Evolutionary conservation across 345 rosid species (phyloP).

Genomic region (Eucalyptus decipiens): DNA sequence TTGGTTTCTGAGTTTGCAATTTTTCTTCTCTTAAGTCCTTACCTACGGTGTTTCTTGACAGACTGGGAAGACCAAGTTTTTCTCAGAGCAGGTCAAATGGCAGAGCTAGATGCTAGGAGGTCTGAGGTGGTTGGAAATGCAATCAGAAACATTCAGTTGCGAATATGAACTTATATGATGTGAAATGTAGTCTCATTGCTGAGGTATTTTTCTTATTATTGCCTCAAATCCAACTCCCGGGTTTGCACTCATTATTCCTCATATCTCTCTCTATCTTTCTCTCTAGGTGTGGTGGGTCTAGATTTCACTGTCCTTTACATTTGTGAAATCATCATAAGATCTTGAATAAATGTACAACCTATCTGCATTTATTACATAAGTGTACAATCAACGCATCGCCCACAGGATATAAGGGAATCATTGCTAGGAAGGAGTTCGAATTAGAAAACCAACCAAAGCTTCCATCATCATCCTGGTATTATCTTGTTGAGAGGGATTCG

Average conservation of each 20-base stretch:
- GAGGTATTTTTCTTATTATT: slow-evolving; percentile 34
- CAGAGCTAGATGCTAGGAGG: slow-evolving; percentile 89
- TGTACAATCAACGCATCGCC: no score
- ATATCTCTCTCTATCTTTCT: no score
- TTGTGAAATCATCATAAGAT: neutral
- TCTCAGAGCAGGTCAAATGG: slow-evolving; percentile 98
- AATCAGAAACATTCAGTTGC: slow-evolving; percentile 71
- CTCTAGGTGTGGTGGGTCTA: neutral
- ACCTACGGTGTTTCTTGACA: neutral
- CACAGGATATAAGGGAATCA: slow-evolving; percentile 59
- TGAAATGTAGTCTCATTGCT: slow-evolving; percentile 61
- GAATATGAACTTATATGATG: slow-evolving; percentile 58
- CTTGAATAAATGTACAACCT: neutral
- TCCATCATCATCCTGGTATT: no score
- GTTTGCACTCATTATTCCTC: neutral
- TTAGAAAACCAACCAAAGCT: no score
- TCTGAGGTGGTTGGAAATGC: slow-evolving; percentile 90
- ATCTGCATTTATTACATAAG: no score
- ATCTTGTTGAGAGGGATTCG: no score
- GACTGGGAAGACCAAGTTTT: slow-evolving; percentile 81
- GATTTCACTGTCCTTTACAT: neutral
- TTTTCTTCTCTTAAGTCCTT: neutral
- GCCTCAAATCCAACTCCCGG: neutral
- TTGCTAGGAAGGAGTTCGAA: no score
- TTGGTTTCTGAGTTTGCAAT: neutral